Percentiles rank a stretch among this genome's conserved stretches.
These are phyloP conservation scores for Parmales sp. DNA, from an alignment of 108 stramenopile species.

Conservation along the genomic window DNA sequence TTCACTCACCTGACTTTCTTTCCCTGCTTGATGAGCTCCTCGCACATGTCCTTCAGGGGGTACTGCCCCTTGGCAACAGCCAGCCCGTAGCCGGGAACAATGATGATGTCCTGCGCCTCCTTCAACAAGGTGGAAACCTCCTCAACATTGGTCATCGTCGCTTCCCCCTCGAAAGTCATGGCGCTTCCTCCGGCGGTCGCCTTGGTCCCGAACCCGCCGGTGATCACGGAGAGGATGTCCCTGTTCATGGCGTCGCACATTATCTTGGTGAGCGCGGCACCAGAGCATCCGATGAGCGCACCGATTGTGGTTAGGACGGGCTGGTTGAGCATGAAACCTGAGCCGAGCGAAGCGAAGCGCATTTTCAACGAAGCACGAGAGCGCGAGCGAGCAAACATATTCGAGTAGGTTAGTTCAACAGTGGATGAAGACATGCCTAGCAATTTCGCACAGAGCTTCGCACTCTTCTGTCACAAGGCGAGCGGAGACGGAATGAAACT, in stretches of 20 bases:
- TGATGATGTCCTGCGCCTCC: conserved; percentile 78
- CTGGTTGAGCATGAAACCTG: conserved; percentile 98
- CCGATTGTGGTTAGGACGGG: conserved; percentile 95
- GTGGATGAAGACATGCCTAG: too few relatives aligned
- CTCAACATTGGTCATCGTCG: conserved; percentile 70
- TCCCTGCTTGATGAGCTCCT: conserved; percentile 65
- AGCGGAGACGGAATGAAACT: too few relatives aligned
- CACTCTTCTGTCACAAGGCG: too few relatives aligned
- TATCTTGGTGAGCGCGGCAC: conserved; percentile 93
- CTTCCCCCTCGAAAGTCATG: conserved; percentile 81
- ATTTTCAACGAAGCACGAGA: too few relatives aligned
- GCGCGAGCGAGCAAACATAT: too few relatives aligned
- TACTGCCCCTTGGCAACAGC: conserved; percentile 95
- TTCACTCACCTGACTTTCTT: conserved; percentile 83
- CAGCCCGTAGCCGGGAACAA: conserved; percentile 96
- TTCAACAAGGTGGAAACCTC: conserved; percentile 68
- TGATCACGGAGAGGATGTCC: conserved; percentile 85
- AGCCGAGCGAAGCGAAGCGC: too few relatives aligned
- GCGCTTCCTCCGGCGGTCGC: conserved; percentile 73
- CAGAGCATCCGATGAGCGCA: conserved; percentile 96
- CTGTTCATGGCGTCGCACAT: conserved; percentile 99
- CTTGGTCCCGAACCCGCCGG: conserved; percentile 87
- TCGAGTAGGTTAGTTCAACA: too few relatives aligned
- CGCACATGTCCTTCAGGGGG: conserved; percentile 87
- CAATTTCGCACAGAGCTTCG: too few relatives aligned